Conservation (phyloP, 1,284 basidiomycete species). For the Moesziomyces aphidis region DNA sequence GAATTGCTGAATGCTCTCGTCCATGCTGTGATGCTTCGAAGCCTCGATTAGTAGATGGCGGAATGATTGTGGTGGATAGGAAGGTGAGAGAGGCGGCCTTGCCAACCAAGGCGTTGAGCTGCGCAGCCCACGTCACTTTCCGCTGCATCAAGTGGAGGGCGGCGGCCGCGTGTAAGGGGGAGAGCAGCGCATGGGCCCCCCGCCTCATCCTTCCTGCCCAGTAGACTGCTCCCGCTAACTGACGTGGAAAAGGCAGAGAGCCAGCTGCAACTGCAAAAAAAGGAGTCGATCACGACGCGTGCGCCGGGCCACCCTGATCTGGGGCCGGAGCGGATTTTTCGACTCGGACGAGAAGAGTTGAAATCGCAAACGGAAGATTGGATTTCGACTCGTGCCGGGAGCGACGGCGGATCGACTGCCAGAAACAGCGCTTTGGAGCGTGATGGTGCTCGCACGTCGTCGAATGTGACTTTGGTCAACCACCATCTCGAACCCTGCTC, state of each 20-base stretch:
- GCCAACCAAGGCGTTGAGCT: neutral
- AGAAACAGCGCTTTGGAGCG: neutral
- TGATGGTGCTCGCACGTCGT: neutral
- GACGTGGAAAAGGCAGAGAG: neutral
- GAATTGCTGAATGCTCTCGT: slow-evolving; percentile 59
- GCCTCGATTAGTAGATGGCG: neutral
- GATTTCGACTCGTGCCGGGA: no score
- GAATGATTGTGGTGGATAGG: slow-evolving; percentile 1
- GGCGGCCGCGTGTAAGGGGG: neutral
- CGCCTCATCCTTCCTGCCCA: neutral
- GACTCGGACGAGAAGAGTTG: slow-evolving; percentile 1
- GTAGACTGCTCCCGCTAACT: no score
- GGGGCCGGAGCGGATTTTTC: neutral
- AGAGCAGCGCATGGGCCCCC: slow-evolving; percentile 1
- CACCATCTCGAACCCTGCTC: neutral
- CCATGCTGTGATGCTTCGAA: slow-evolving; percentile 33
- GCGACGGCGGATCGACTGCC: no score
- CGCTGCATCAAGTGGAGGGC: slow-evolving; percentile 1
- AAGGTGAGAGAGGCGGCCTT: neutral
- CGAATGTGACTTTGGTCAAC: neutral
- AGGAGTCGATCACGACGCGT: neutral
- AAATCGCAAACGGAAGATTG: slow-evolving; percentile 4
- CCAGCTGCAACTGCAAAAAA: neutral
- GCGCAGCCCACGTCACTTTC: neutral
- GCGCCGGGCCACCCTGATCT: no score